Evolutionary conservation across 257 asterid species (phyloP).

Genomic region (Apocynum venetum): DNA sequence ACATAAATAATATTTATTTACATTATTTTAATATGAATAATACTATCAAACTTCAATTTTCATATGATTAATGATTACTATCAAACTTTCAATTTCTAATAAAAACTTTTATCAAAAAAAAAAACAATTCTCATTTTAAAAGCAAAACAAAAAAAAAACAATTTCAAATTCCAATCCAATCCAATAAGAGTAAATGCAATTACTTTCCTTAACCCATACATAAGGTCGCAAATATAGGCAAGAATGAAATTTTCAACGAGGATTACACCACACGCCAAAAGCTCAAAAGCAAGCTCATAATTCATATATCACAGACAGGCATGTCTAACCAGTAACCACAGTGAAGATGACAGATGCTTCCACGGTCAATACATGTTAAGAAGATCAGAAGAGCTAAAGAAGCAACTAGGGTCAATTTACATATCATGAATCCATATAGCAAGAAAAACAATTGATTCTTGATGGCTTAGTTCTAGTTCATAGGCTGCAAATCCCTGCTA

Average conservation of each 20-base stretch:
- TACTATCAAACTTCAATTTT: too few species aligned
- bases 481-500: constrained; percentile 12
- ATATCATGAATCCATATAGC: constrained; percentile 21
- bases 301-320: constrained; percentile 7
- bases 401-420: constrained; percentile 23
- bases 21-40: too few species aligned
- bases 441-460: constrained; percentile 18
- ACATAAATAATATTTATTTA: too few species aligned
- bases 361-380: not conserved
- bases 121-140: too few species aligned
- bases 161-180: too few species aligned
- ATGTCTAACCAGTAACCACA: constrained; percentile 1
- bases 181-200: too few species aligned
- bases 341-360: constrained; percentile 4
- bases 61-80: too few species aligned
- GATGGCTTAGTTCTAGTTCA: constrained; percentile 2
- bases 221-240: not conserved
- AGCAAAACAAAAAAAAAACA: too few species aligned
- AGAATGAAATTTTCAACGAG: not conserved
- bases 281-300: constrained; percentile 5
- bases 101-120: too few species aligned
- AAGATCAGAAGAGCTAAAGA: constrained; percentile 1
- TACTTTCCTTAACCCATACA: too few species aligned
- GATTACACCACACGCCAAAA: not conserved
- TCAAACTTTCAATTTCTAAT: too few species aligned